phyloP scores from a whole-genome alignment of 805 yeast species.

The Metschnikowia chrysomelidarum region DNA sequence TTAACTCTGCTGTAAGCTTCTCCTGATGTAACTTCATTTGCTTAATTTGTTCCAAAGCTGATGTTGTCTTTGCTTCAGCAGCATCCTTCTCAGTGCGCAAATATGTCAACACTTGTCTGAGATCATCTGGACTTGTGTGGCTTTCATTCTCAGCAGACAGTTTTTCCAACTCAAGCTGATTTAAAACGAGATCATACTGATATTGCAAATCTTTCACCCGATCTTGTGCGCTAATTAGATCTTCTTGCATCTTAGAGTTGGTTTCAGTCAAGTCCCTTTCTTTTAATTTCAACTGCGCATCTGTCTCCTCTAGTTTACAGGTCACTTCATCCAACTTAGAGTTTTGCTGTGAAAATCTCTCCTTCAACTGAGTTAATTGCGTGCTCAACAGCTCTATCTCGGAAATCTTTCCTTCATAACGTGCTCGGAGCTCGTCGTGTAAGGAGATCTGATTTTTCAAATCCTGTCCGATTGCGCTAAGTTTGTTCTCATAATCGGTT shows the following conservation, averaged over 20 bases:
- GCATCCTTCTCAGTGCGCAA: slow-evolving; percentile 76
- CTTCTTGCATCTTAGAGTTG: slow-evolving; percentile 25
- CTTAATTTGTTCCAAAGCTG: slow-evolving; percentile 48
- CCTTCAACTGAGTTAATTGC: slow-evolving; percentile 14
- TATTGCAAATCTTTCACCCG: slow-evolving; percentile 55
- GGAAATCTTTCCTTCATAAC: slow-evolving; percentile 36
- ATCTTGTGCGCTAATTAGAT: slow-evolving; percentile 40
- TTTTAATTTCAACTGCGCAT: slow-evolving; percentile 48
- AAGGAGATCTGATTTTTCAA: slow-evolving; percentile 43
- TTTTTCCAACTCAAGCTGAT: slow-evolving; percentile 56
- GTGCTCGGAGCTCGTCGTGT: slow-evolving; percentile 49
- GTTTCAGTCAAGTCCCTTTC: slow-evolving; percentile 24
- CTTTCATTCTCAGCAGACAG: slow-evolving; percentile 14
- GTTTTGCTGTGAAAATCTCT: slow-evolving; percentile 1
- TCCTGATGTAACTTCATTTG: slow-evolving; percentile 51
- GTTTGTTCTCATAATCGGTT: slow-evolving; percentile 30
- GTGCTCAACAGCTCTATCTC: slow-evolving; percentile 14
- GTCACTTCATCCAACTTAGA: slow-evolving; percentile 6
- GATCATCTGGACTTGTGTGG: slow-evolving; percentile 20
- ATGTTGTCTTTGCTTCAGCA: slow-evolving; percentile 49
- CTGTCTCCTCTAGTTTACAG: slow-evolving; percentile 5
- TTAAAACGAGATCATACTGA: slow-evolving; percentile 68
- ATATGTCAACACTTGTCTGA: slow-evolving; percentile 53
- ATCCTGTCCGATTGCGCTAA: slow-evolving; percentile 29
- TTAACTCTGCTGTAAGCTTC: slow-evolving; percentile 46